Evolutionary conservation across 352 stramenopile species (phyloP).

Genomic region (Phytophthora brassicae): DNA sequence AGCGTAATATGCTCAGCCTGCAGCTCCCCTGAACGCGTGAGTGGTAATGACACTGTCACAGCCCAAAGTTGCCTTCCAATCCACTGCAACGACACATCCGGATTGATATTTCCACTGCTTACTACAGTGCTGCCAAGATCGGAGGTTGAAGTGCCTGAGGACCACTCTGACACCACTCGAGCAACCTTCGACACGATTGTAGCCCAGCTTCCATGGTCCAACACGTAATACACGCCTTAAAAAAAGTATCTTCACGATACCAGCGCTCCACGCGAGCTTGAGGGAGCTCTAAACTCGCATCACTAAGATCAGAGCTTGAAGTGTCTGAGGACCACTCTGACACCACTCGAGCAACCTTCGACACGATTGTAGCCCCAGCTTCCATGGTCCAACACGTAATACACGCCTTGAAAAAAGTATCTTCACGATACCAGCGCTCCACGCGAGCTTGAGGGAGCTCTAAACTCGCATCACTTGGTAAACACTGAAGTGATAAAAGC

Average conservation of each 20-base stretch:
- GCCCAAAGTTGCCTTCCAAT: constrained; percentile 71
- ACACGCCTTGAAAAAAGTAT: constrained; percentile 67
- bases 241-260: constrained; percentile 72
- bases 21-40: constrained; percentile 59
- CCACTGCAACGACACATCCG: constrained; percentile 79
- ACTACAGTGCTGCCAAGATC: background rate
- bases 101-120: constrained; percentile 40
- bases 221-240: constrained; percentile 73
- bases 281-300: constrained; percentile 35
- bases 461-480: constrained; percentile 21
- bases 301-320: background rate
- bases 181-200: constrained; percentile 64
- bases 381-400: constrained; percentile 84
- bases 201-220: constrained; percentile 75
- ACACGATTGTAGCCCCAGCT: constrained; percentile 61
- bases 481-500: constrained; percentile 11
- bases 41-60: constrained; percentile 64
- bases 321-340: constrained; percentile 29
- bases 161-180: constrained; percentile 42
- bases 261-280: constrained; percentile 64
- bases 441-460: constrained; percentile 50
- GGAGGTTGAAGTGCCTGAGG: constrained; percentile 3
- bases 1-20: constrained; percentile 67
- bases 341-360: constrained; percentile 54
- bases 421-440: constrained; percentile 75